Evolutionary conservation across 2,329 filamentous ascomycete species (phyloP).

Genomic region (Phyllosticta capitalensis): DNA sequence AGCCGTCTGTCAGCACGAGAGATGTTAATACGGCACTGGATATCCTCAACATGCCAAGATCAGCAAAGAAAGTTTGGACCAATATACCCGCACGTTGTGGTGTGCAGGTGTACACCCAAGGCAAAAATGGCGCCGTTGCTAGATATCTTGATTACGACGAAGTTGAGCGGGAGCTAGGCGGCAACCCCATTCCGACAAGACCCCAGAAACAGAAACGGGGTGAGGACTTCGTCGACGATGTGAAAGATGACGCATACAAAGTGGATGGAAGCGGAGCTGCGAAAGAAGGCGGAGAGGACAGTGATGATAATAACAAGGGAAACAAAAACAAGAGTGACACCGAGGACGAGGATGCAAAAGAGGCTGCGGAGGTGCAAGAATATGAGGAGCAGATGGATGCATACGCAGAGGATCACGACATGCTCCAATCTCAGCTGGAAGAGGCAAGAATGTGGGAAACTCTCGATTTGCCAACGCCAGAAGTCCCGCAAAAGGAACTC

Average conservation of each 20-base stretch:
- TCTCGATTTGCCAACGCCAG: conserved; percentile 22
- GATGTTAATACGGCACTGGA: conserved; percentile 48
- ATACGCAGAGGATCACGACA: conserved; percentile 41
- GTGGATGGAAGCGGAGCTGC: neutral
- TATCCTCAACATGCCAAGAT: conserved; percentile 41
- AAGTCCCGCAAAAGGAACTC: neutral
- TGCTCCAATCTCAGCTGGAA: conserved; percentile 32
- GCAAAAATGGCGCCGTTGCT: conserved; percentile 3
- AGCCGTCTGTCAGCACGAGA: conserved; percentile 30
- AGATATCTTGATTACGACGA: conserved; percentile 29
- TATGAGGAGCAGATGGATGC: conserved; percentile 1
- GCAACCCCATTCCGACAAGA: neutral
- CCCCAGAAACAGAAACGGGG: neutral
- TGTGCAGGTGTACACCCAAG: conserved; percentile 35
- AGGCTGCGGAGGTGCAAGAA: neutral
- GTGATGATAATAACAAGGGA: too few species aligned
- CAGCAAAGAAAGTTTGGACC: conserved; percentile 43
- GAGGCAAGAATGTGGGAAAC: conserved; percentile 37
- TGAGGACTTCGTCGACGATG: neutral
- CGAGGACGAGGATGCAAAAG: neutral
- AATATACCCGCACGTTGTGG: conserved; percentile 42
- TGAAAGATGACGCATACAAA: neutral
- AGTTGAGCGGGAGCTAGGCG: conserved; percentile 30
- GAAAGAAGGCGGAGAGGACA: too few species aligned
- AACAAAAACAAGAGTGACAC: too few species aligned